Conservation (phyloP, 495 filamentous ascomycete genomes). For the Lasiosphaeris hirsuta region DNA sequence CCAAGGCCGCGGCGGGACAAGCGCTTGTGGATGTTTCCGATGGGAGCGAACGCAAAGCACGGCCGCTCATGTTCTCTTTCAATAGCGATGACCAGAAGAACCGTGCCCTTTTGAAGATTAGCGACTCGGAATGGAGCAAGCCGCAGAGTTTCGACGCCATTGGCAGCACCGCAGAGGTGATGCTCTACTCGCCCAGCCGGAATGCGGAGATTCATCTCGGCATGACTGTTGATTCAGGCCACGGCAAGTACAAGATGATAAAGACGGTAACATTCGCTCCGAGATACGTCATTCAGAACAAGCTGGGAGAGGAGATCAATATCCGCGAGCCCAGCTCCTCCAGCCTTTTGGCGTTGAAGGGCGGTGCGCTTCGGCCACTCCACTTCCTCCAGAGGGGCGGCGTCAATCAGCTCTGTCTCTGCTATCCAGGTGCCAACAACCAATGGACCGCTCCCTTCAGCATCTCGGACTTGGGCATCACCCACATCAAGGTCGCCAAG, state of each 20-base stretch:
- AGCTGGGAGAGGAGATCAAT: conserved; percentile 78
- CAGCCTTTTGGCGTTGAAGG: conserved; percentile 69
- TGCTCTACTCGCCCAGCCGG: conserved; percentile 66
- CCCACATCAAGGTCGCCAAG: conserved; percentile 90
- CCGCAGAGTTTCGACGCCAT: conserved; percentile 99
- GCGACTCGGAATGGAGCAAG: conserved; percentile 90
- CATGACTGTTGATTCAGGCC: conserved; percentile 80
- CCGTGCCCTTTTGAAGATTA: conserved; percentile 79
- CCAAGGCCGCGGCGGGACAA: conserved; percentile 78
- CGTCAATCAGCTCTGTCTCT: conserved; percentile 85
- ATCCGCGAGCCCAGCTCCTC: conserved; percentile 87
- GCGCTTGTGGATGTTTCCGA: conserved; percentile 38
- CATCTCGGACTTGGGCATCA: conserved; percentile 86
- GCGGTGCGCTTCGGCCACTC: conserved; percentile 73
- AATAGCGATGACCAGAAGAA: conserved; percentile 82
- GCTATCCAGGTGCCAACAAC: conserved; percentile 93
- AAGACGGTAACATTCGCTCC: conserved; percentile 93
- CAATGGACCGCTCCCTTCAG: conserved; percentile 98
- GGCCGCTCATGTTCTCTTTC: conserved; percentile 96
- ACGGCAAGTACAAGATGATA: conserved; percentile 95
- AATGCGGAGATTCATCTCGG: conserved; percentile 86
- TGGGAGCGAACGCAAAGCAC: conserved; percentile 55
- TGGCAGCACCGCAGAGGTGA: conserved; percentile 81
- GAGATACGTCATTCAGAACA: conserved; percentile 92
- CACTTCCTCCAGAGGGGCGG: conserved; percentile 77